Percentiles rank a stretch among this genome's conserved stretches.
These are phyloP conservation scores for Kodamaea sp. DNA, from an alignment of 1,139 yeast genomes.

Conservation along the genomic window DNA sequence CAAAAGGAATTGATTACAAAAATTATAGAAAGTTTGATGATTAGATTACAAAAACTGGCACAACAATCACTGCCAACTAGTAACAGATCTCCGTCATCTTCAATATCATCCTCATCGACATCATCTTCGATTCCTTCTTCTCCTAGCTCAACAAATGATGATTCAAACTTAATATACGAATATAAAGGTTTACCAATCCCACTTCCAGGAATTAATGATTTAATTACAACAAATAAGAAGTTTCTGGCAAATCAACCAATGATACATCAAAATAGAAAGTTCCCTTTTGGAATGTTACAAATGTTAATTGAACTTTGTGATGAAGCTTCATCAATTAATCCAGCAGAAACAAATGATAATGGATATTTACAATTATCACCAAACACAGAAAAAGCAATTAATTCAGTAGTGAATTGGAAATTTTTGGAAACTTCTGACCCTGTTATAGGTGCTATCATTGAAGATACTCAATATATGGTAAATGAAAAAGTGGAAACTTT, in stretches of 20 bases:
- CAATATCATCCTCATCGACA: slow-evolving; percentile 18
- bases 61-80: slow-evolving; percentile 8
- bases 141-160: slow-evolving; percentile 14
- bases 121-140: slow-evolving; percentile 22
- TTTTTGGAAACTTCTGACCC: slow-evolving; percentile 60
- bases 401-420: slow-evolving; percentile 50
- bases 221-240: slow-evolving; percentile 15
- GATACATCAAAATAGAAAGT: slow-evolving; percentile 31
- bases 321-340: slow-evolving; percentile 70
- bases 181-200: slow-evolving; percentile 61
- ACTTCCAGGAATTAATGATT: slow-evolving; percentile 18
- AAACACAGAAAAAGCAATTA: slow-evolving; percentile 62
- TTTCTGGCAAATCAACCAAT: slow-evolving; percentile 13
- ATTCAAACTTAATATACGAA: slow-evolving; percentile 28
- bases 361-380: slow-evolving; percentile 58
- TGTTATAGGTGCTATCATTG: slow-evolving; percentile 58
- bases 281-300: slow-evolving; percentile 68
- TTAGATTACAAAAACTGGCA: slow-evolving; percentile 19
- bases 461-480: slow-evolving; percentile 64
- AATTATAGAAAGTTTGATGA: slow-evolving; percentile 39
- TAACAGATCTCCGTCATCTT: slow-evolving; percentile 9
- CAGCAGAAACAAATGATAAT: slow-evolving; percentile 41
- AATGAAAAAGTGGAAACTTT: slow-evolving; percentile 69
- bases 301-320: slow-evolving; percentile 67
- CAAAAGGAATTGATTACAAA: slow-evolving; percentile 55